phyloP scores from a whole-genome alignment of 78 protist genomes.

The Tieghemostelium lacteum region DNA sequence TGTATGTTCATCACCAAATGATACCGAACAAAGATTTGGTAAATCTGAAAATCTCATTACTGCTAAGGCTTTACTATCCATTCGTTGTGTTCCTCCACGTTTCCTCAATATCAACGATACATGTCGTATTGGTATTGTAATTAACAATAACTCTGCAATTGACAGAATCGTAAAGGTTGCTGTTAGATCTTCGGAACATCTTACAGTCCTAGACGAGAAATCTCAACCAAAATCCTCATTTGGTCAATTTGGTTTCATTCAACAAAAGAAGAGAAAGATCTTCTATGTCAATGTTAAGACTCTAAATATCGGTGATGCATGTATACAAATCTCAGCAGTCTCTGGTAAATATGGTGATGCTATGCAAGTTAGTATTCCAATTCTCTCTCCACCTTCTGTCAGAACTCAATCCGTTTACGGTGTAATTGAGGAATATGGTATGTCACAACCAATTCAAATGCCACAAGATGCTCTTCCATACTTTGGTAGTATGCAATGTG shows the following conservation, averaged over 20 bases:
- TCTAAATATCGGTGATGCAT: slow-evolving; percentile 30
- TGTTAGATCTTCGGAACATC: slow-evolving; percentile 44
- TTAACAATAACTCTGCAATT: slow-evolving; percentile 25
- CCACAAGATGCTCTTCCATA: slow-evolving; percentile 58
- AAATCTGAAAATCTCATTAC: slow-evolving; percentile 41
- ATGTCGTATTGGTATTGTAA: slow-evolving; percentile 31
- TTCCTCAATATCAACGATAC: slow-evolving; percentile 48
- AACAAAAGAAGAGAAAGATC: slow-evolving; percentile 14
- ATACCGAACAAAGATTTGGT: slow-evolving; percentile 64
- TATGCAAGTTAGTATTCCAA: slow-evolving; percentile 55
- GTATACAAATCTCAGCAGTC: slow-evolving; percentile 47
- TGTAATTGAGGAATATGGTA: slow-evolving; percentile 25
- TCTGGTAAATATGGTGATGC: slow-evolving; percentile 79
- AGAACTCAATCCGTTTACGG: slow-evolving; percentile 47
- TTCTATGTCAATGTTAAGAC: slow-evolving; percentile 26
- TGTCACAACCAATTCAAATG: slow-evolving; percentile 36
- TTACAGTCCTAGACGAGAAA: background rate
- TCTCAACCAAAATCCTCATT: background rate
- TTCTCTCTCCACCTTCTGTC: slow-evolving; percentile 52
- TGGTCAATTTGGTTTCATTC: slow-evolving; percentile 60
- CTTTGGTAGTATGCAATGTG: slow-evolving; percentile 34
- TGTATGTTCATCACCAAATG: slow-evolving; percentile 3
- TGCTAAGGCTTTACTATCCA: slow-evolving; percentile 52
- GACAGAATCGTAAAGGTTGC: slow-evolving; percentile 56
- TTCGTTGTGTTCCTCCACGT: slow-evolving; percentile 76